phyloP scores from a whole-genome alignment of 75 land plant species.

The Cryptomeria japonica region DNA sequence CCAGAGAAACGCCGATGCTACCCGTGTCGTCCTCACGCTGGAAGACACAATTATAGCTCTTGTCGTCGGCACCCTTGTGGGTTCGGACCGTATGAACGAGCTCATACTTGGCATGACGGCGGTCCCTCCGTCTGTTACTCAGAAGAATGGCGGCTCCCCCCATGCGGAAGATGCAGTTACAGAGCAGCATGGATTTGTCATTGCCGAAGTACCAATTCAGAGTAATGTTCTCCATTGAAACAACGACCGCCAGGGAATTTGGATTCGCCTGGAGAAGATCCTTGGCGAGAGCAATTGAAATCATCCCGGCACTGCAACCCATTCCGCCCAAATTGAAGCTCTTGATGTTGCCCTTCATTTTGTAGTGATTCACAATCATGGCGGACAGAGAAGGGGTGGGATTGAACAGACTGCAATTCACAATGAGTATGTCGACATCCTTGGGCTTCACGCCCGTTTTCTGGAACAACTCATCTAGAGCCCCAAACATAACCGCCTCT shows the following conservation, averaged over 20 bases:
- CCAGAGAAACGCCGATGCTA: slow-evolving; percentile 31
- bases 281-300: slow-evolving; percentile 46
- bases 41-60: slow-evolving; percentile 22
- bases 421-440: slow-evolving; percentile 48
- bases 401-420: slow-evolving; percentile 53
- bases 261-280: slow-evolving; percentile 41
- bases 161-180: slow-evolving; percentile 49
- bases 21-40: slow-evolving; percentile 30
- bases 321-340: slow-evolving; percentile 49
- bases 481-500: slow-evolving; percentile 41
- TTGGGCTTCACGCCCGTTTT: slow-evolving; percentile 45
- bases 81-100: slow-evolving; percentile 46
- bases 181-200: slow-evolving; percentile 37
- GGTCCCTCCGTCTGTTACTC: slow-evolving; percentile 26
- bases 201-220: slow-evolving; percentile 53
- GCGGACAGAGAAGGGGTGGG: slow-evolving; percentile 58
- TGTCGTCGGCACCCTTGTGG: slow-evolving; percentile 55
- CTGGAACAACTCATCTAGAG: slow-evolving; percentile 40
- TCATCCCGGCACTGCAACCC: slow-evolving; percentile 60
- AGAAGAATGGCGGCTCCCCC: slow-evolving; percentile 51
- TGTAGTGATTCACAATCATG: slow-evolving; percentile 52
- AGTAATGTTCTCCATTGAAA: slow-evolving; percentile 55
- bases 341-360: slow-evolving; percentile 33
- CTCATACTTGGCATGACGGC: slow-evolving; percentile 34
- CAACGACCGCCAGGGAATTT: slow-evolving; percentile 39